Base-by-base conservation (phyloP, 306 rosid genomes). In the Potentilla sterilis region DNA sequence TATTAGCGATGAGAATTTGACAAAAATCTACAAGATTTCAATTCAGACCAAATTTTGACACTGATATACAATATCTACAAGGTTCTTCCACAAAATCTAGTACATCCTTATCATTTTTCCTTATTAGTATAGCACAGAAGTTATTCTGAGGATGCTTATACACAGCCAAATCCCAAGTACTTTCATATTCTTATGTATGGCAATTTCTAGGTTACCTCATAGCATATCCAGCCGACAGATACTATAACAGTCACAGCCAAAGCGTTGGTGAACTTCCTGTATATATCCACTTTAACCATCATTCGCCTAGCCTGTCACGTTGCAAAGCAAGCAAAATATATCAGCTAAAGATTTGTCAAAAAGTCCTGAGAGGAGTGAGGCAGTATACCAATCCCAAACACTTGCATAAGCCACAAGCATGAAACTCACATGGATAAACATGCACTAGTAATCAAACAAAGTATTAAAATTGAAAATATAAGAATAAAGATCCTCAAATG, bases 191-290 rank as follows among this genome's bases (percentile, higher is more conserved):
- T 44, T 76, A 67, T 44, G 68, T 38, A 75, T 28, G 57, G 21
- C 8, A 55, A 40, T 22, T 74, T 57, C 73, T 52, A 72, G 75
- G 80, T 75, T 88, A 96, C 99, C 99, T 96, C 99, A 66, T 96
- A 96, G 82, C 97, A 90, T 72, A 88, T 89, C 98, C 99, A 96
- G 75, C 97, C 96, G 59, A 96, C 98, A 10, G 98, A 96, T 69
- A 96, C 97, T 14, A 96, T 71, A 22, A 92, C 98, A 72, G 99
- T 90, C 24, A 87, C 92, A 1, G 92, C 99, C 87, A 96, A 83
- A 68, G 99, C 96, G 18, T 96, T 96, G 7, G 99, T 92, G 81
- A 96, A 96, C 86, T 89, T 92, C 80, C 96, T 85, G 84, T 96
- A 96, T 69, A 96, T 90, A 72, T 96, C 99, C 78, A 96, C 85